Evolutionary conservation across 106 monocot genomes (phyloP).

Genomic region (Phalaenopsis aphrodite): DNA sequence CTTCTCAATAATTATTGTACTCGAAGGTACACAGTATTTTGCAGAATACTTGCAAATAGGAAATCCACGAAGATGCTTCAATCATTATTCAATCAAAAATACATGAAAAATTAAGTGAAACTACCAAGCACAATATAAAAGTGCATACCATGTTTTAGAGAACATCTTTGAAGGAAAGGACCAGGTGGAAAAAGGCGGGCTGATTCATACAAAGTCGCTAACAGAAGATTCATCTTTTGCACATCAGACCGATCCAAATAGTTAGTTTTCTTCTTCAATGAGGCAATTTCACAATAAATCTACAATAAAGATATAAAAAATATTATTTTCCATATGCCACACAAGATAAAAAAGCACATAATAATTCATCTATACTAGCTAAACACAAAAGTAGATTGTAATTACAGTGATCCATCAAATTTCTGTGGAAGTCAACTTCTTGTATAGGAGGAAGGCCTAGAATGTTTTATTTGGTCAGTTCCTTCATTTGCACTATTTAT

Average conservation of each 20-base stretch:
- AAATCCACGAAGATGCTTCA: not conserved
- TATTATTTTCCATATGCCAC: not conserved
- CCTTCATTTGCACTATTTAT: too few relatives aligned
- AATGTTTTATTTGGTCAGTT: too few relatives aligned
- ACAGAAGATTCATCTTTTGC: slow-evolving; percentile 42
- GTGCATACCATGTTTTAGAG: slow-evolving; percentile 42
- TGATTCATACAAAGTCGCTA: slow-evolving; percentile 62
- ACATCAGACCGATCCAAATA: slow-evolving; percentile 16
- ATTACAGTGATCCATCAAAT: too few relatives aligned
- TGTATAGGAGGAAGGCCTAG: too few relatives aligned
- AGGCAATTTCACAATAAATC: slow-evolving; percentile 47
- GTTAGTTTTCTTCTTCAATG: slow-evolving; percentile 4
- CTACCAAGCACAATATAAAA: not conserved
- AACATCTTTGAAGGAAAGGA: slow-evolving; percentile 72
- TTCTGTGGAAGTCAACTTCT: too few relatives aligned
- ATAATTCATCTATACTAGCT: not conserved
- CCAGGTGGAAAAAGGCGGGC: slow-evolving; percentile 63
- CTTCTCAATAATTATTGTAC: not conserved
- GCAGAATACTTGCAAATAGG: not conserved
- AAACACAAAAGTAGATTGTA: too few relatives aligned
- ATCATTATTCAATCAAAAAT: not conserved
- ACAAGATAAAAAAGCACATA: not conserved
- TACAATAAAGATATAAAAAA: slow-evolving; percentile 7
- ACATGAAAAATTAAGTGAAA: not conserved
- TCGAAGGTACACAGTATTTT: not conserved